Conservation (phyloP, 23 red algal species). For the Cyanidioschyzon merolae region DNA sequence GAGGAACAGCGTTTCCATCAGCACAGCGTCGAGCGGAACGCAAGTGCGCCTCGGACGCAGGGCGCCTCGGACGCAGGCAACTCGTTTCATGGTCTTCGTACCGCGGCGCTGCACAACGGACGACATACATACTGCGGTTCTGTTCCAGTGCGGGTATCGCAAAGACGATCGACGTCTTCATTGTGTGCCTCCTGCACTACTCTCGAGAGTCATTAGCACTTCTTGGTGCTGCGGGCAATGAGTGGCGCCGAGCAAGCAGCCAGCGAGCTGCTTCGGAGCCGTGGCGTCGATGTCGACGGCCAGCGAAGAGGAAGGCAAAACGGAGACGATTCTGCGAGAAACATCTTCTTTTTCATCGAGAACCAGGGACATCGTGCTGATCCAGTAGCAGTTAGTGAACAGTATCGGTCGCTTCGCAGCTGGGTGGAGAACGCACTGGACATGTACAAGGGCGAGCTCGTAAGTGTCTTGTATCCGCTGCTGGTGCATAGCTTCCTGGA, state of each 20-base stretch:
- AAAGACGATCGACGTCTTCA: too few species aligned
- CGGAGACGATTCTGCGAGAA: not conserved
- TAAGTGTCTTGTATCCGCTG: slow-evolving; percentile 69
- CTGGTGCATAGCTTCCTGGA: slow-evolving; percentile 80
- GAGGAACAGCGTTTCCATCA: too few species aligned
- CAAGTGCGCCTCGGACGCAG: too few species aligned
- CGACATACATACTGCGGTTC: too few species aligned
- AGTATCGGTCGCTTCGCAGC: slow-evolving; percentile 41
- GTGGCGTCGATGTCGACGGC: not conserved
- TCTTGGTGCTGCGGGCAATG: not conserved
- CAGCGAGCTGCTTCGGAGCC: not conserved
- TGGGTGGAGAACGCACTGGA: slow-evolving; percentile 90
- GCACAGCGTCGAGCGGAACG: too few species aligned
- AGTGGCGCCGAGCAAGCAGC: not conserved
- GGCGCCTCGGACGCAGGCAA: too few species aligned
- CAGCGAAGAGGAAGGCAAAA: not conserved
- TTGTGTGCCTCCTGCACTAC: too few species aligned
- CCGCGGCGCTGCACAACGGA: too few species aligned
- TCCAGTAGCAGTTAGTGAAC: not conserved
- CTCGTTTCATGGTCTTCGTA: too few species aligned
- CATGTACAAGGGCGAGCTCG: slow-evolving; percentile 75
- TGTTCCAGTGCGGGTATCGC: too few species aligned
- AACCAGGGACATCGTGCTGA: not conserved
- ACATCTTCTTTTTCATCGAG: slow-evolving; percentile 7
- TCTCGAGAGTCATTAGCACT: too few species aligned